Conservation (phyloP, 73 alveolate genomes). For the Paramecium sexaurelia region DNA sequence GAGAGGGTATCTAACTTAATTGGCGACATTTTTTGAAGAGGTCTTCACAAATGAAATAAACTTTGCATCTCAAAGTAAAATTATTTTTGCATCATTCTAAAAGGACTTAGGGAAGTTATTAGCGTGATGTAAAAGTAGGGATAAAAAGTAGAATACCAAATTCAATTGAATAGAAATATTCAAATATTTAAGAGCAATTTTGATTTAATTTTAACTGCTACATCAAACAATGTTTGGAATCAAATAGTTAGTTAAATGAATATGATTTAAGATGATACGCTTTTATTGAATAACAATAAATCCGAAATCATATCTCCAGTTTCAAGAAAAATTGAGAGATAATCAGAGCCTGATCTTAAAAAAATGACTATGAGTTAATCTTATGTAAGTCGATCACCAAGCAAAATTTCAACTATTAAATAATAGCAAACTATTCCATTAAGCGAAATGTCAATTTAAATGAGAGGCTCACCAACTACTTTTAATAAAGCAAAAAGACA, state of each 20-base stretch:
- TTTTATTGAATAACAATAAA: not conserved
- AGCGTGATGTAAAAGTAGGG: conserved; percentile 8
- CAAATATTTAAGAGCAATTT: conserved; percentile 18
- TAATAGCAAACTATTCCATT: conserved; percentile 1
- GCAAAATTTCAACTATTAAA: conserved; percentile 32
- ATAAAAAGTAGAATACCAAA: not conserved
- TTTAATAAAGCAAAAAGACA: conserved; percentile 42
- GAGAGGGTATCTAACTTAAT: conserved; percentile 35
- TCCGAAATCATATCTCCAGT: conserved; percentile 22
- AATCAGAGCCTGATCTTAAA: conserved; percentile 46
- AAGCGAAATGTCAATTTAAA: conserved; percentile 4
- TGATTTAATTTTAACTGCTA: conserved; percentile 38
- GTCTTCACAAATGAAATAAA: conserved; percentile 5
- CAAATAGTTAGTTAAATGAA: not conserved
- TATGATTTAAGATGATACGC: not conserved
- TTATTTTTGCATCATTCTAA: not conserved
- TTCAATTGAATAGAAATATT: not conserved
- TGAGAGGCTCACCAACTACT: conserved; percentile 41
- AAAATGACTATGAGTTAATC: not conserved
- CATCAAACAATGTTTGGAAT: conserved; percentile 27
- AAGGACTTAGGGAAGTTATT: conserved; percentile 40
- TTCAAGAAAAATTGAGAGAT: conserved; percentile 1
- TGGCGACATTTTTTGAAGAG: not conserved
- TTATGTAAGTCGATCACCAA: conserved; percentile 21
- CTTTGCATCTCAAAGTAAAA: conserved; percentile 24